These are phyloP conservation scores for Pichia californica DNA, from an alignment of 805 yeast species.

Conservation along the genomic window DNA sequence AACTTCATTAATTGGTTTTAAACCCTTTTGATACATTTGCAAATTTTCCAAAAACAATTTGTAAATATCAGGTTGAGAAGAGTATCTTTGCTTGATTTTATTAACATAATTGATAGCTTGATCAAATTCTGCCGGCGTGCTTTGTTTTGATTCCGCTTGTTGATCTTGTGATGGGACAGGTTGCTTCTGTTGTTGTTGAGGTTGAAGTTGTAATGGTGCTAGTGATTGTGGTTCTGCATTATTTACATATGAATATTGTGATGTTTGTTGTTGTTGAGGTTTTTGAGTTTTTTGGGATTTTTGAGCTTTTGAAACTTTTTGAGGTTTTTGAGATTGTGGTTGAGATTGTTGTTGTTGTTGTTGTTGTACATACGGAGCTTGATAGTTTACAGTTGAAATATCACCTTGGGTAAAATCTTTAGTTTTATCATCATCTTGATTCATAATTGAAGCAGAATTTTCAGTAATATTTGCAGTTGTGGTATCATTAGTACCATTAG, in stretches of 20 bases:
- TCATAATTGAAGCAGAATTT: background rate
- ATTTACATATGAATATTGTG: no score
- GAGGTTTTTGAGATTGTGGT: no score
- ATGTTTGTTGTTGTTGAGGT: background rate
- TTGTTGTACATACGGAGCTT: background rate
- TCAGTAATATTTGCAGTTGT: background rate
- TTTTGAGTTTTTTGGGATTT: no score
- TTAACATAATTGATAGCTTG: slow-evolving; percentile 96
- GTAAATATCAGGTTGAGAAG: slow-evolving; percentile 91
- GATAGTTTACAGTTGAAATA: background rate
- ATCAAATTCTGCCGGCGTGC: slow-evolving; percentile 86
- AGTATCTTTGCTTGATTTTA: slow-evolving; percentile 89
- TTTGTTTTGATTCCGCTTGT: slow-evolving; percentile 25
- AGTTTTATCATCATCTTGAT: background rate
- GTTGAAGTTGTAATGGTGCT: background rate
- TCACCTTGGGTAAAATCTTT: background rate
- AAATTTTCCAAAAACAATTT: slow-evolving; percentile 90
- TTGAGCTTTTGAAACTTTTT: no score
- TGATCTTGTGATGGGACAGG: slow-evolving; percentile 15
- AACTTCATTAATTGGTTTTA: slow-evolving; percentile 91
- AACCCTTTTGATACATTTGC: slow-evolving; percentile 95
- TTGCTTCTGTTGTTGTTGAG: no score
- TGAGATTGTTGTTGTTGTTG: background rate
- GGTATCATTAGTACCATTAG: slow-evolving; percentile 10
- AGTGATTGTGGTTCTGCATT: no score